phyloP scores from a whole-genome alignment of 208 protist genomes.

The Naegleria fowleri region DNA sequence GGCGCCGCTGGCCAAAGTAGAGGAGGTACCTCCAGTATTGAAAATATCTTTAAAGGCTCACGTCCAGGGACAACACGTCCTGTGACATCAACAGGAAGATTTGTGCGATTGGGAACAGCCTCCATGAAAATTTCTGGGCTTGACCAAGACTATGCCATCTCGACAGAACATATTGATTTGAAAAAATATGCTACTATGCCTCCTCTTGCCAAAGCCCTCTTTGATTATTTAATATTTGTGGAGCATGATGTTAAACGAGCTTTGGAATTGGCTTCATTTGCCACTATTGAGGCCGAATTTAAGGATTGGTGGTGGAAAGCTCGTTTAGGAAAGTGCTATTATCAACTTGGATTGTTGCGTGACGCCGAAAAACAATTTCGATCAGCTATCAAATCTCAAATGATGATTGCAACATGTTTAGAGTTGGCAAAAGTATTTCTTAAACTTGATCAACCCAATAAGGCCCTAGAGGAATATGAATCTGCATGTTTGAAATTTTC shows the following conservation, averaged over 20 bases:
- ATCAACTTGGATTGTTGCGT: constrained; percentile 83
- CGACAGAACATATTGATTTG: constrained; percentile 69
- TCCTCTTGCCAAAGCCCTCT: constrained; percentile 80
- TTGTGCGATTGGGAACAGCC: constrained; percentile 84
- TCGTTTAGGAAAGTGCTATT: constrained; percentile 81
- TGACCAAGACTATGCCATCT: constrained; percentile 66
- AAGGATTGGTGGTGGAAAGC: constrained; percentile 92
- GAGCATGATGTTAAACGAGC: constrained; percentile 81
- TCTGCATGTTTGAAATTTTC: constrained; percentile 65
- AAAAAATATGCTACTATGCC: constrained; percentile 78
- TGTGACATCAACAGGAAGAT: constrained; percentile 72
- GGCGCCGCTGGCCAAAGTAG: background rate
- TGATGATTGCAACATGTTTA: constrained; percentile 73
- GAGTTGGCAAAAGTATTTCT: constrained; percentile 83
- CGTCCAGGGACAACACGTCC: constrained; percentile 53
- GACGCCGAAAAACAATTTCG: constrained; percentile 83
- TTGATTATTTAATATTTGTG: constrained; percentile 84
- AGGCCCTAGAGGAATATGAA: constrained; percentile 76
- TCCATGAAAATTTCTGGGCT: constrained; percentile 61
- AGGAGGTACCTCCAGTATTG: constrained; percentile 41
- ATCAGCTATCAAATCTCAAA: constrained; percentile 60
- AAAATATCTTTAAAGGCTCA: constrained; percentile 43
- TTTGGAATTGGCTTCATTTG: constrained; percentile 68
- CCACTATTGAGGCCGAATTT: constrained; percentile 40
- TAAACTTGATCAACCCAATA: constrained; percentile 83